Evolutionary conservation across 2,329 filamentous ascomycete species (phyloP).

Genomic region (Fusarium solani-melongenae): DNA sequence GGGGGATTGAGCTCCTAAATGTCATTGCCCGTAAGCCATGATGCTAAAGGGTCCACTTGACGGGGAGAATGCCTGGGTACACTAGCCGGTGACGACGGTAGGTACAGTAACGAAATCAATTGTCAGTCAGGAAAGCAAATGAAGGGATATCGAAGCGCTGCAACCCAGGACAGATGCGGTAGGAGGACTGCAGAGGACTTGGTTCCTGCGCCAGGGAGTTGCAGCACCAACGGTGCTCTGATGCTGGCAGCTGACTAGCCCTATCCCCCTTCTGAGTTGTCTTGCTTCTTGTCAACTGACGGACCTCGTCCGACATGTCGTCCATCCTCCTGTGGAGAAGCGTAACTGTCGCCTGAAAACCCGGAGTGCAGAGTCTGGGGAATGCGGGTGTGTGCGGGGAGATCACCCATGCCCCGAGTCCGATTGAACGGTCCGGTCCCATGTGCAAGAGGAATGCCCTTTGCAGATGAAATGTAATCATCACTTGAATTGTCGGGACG

Average conservation of each 20-base stretch:
- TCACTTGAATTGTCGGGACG: constrained; percentile 7
- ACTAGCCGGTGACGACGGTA: background rate
- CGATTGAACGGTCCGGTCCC: constrained; percentile 27
- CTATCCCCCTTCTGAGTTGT: background rate
- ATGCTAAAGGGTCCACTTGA: constrained; percentile 20
- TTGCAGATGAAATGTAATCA: constrained; percentile 21
- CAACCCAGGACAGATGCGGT: constrained; percentile 1
- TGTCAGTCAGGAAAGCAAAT: background rate
- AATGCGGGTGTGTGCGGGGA: constrained; percentile 26
- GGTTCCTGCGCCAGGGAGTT: constrained; percentile 13
- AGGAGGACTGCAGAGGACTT: background rate
- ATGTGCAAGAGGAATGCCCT: constrained; percentile 9
- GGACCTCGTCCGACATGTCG: constrained; percentile 6
- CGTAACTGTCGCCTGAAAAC: constrained; percentile 2
- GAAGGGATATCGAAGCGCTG: constrained; percentile 1
- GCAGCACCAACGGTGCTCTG: background rate
- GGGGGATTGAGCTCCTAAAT: constrained; percentile 22
- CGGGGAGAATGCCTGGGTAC: background rate
- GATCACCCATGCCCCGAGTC: constrained; percentile 2
- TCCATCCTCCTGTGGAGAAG: constrained; percentile 17
- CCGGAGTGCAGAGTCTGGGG: constrained; percentile 30
- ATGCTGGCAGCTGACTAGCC: background rate
- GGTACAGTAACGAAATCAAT: background rate
- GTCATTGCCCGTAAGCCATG: constrained; percentile 18
- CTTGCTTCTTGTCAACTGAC: background rate